Evolutionary conservation across 306 rosid genomes (phyloP).

Genomic region (Prunus mira): DNA sequence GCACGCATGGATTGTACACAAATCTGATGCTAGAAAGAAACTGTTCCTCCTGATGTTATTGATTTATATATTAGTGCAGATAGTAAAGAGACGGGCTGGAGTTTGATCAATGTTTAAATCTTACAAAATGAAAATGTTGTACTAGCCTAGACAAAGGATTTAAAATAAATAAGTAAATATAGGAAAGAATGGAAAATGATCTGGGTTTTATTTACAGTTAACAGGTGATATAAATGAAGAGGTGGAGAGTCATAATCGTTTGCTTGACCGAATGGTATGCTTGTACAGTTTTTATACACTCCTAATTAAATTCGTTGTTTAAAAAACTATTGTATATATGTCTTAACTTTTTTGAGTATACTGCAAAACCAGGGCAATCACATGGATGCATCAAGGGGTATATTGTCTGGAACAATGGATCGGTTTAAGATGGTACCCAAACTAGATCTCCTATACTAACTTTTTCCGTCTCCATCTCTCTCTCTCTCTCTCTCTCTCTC

Average conservation of each 20-base stretch:
- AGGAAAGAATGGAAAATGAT: neutral
- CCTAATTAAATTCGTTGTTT: neutral
- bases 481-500: neutral
- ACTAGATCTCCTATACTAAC: constrained; percentile 3
- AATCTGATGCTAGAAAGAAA: neutral
- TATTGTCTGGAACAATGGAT: constrained; percentile 93
- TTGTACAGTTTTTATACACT: constrained; percentile 1
- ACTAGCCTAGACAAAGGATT: neutral
- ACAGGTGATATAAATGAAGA: constrained; percentile 96
- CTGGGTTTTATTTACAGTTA: constrained; percentile 47
- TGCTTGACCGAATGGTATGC: constrained; percentile 86
- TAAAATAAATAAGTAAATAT: neutral
- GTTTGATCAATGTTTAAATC: constrained; percentile 12
- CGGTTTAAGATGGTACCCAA: constrained; percentile 76
- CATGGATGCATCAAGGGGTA: constrained; percentile 94
- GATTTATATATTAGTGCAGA: neutral
- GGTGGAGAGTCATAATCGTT: constrained; percentile 79
- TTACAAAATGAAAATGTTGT: neutral
- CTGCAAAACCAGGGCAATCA: constrained; percentile 59
- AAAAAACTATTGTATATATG: neutral
- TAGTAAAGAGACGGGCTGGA: neutral
- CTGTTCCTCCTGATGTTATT: neutral
- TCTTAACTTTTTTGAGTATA: constrained; percentile 17
- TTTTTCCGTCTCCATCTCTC: neutral
- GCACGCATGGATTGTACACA: neutral